Evolutionary conservation across 305 asterid genomes (phyloP).

Genomic region (Solanum hybrid): DNA sequence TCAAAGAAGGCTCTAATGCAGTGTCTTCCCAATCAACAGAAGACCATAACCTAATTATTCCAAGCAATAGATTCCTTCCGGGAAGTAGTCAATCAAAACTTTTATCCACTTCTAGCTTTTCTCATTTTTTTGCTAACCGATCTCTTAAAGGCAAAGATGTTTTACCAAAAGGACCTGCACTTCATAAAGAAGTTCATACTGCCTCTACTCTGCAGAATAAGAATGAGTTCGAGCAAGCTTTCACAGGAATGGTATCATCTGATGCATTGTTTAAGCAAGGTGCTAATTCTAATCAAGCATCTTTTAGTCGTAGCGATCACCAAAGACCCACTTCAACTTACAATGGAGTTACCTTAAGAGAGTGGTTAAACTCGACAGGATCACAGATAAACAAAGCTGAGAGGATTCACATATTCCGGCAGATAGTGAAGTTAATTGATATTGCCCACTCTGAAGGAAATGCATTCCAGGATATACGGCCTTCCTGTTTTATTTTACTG

Average conservation of each 20-base stretch:
- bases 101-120: conserved; percentile 22
- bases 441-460: conserved; percentile 16
- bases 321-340: background rate
- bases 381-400: conserved; percentile 14
- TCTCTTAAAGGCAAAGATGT: conserved; percentile 9
- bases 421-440: conserved; percentile 24
- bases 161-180: background rate
- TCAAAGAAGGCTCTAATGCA: conserved; percentile 7
- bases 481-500: conserved; percentile 25
- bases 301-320: background rate
- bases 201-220: background rate
- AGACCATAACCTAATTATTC: background rate
- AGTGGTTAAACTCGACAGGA: conserved; percentile 21
- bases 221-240: background rate
- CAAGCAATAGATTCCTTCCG: conserved; percentile 2
- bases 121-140: conserved; percentile 15
- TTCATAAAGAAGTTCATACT: background rate
- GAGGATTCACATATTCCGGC: conserved; percentile 20
- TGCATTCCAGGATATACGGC: conserved; percentile 24
- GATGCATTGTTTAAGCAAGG: background rate
- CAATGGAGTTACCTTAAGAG: conserved; percentile 23
- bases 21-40: conserved; percentile 11
- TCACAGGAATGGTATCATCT: background rate
- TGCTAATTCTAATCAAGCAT: background rate
- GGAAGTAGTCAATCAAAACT: conserved; percentile 14